Evolutionary conservation across 2,329 filamentous ascomycete genomes (phyloP).

Genomic region (Parafenestella ontariensis): DNA sequence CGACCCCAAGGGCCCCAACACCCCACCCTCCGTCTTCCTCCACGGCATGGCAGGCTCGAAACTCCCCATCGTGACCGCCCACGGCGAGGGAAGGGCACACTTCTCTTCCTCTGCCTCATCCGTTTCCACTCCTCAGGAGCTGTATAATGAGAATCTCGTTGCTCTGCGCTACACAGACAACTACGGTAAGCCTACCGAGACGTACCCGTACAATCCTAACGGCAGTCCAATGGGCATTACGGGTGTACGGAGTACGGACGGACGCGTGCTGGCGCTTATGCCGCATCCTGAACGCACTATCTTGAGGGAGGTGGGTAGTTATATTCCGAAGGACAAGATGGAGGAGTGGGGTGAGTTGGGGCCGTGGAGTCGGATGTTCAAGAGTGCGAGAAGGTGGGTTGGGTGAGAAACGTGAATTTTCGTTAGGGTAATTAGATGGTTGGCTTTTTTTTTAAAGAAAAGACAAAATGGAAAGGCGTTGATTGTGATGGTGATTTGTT

Average conservation of each 20-base stretch:
- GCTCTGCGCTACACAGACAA: conserved; percentile 89
- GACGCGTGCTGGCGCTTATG: conserved; percentile 87
- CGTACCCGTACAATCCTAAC: conserved; percentile 90
- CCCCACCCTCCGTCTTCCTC: conserved; percentile 76
- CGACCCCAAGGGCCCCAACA: conserved; percentile 58
- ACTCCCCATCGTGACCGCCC: conserved; percentile 85
- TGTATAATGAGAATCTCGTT: conserved; percentile 73
- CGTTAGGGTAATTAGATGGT: background rate
- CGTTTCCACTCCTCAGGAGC: conserved; percentile 52
- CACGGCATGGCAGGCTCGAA: conserved; percentile 84
- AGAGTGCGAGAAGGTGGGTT: conserved; percentile 87
- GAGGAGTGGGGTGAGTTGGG: conserved; percentile 80
- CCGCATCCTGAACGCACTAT: conserved; percentile 93
- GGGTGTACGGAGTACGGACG: conserved; percentile 77
- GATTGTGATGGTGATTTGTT: background rate
- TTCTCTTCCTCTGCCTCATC: conserved; percentile 52
- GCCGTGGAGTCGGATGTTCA: conserved; percentile 86
- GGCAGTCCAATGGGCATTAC: conserved; percentile 83
- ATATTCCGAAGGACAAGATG: conserved; percentile 67
- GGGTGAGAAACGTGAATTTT: conserved; percentile 56
- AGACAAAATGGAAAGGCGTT: background rate
- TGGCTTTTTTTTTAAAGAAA: too few species aligned
- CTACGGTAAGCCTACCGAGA: conserved; percentile 73
- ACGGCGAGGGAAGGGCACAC: conserved; percentile 85
- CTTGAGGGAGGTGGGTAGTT: conserved; percentile 79